Percentiles rank a stretch among this genome's conserved stretches.
These are phyloP conservation scores for Nothophaeocryptopus gaeumannii DNA, from an alignment of 2,329 filamentous ascomycete species.

Conservation along the genomic window DNA sequence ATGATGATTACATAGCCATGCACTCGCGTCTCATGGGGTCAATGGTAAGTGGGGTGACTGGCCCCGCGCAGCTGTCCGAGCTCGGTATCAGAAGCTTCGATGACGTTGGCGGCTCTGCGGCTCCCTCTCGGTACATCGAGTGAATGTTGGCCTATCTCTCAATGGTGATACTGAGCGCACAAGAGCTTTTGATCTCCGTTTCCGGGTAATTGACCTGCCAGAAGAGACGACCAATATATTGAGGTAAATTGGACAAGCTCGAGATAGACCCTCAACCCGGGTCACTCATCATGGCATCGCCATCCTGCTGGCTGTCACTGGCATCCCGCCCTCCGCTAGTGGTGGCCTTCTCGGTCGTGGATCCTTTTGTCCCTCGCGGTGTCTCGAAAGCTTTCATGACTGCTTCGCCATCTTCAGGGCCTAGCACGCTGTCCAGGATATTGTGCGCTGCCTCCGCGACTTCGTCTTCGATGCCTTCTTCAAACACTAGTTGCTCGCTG, in stretches of 20 bases:
- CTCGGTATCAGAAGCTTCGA: too few relatives aligned
- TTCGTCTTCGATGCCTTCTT: constrained; percentile 72
- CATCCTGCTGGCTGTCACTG: constrained; percentile 8
- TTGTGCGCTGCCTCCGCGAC: constrained; percentile 78
- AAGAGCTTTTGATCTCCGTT: too few relatives aligned
- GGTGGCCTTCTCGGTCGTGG: constrained; percentile 13
- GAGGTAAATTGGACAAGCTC: neutral
- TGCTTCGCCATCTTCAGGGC: constrained; percentile 71
- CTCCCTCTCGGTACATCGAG: too few relatives aligned
- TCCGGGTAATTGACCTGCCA: too few relatives aligned
- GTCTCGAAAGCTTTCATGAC: constrained; percentile 48
- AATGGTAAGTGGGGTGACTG: too few relatives aligned
- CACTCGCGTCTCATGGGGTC: too few relatives aligned
- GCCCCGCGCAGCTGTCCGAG: too few relatives aligned
- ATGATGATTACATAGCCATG: too few relatives aligned
- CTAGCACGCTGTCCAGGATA: constrained; percentile 75
- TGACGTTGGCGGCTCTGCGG: too few relatives aligned
- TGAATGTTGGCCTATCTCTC: too few relatives aligned
- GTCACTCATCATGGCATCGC: constrained; percentile 24
- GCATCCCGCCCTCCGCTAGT: constrained; percentile 5
- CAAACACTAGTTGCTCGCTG: constrained; percentile 73
- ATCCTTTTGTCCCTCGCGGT: constrained; percentile 25
- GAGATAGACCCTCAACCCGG: constrained; percentile 10
- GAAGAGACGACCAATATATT: too few relatives aligned
- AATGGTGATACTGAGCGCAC: too few relatives aligned